Conservation (phyloP, 2,329 filamentous ascomycete species). For the Fusarium falciforme region DNA sequence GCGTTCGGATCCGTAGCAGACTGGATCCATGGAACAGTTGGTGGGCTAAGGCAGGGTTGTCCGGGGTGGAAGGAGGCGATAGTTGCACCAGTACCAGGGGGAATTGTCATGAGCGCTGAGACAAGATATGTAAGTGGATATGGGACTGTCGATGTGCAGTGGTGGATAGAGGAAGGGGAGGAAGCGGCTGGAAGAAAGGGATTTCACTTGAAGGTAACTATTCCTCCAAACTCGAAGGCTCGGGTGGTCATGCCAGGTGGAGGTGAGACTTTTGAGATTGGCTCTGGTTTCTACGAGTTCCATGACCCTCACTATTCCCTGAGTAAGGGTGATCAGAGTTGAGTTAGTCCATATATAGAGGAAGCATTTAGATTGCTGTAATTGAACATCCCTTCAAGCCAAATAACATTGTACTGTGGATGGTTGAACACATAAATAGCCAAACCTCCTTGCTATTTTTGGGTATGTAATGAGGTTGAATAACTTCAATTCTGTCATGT, state of each 20-base stretch:
- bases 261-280: background rate
- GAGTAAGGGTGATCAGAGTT: background rate
- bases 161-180: background rate
- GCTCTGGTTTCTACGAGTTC: background rate
- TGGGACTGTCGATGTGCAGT: background rate
- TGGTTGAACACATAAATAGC: too few relatives aligned
- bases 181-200: background rate
- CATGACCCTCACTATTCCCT: background rate
- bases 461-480: too few relatives aligned
- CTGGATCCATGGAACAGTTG: conserved; percentile 59
- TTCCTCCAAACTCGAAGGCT: background rate
- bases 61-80: conserved; percentile 54
- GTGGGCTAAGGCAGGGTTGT: conserved; percentile 49
- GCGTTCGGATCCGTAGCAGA: conserved; percentile 59
- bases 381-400: too few relatives aligned
- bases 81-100: conserved; percentile 52
- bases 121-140: background rate
- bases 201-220: background rate
- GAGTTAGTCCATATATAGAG: background rate
- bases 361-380: too few relatives aligned
- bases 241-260: background rate
- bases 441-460: too few relatives aligned
- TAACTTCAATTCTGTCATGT: too few relatives aligned
- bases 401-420: too few relatives aligned
- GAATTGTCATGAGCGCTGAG: background rate